These are phyloP conservation scores for Huiozyma naganishii DNA, from an alignment of 805 yeast species.

Conservation along the genomic window DNA sequence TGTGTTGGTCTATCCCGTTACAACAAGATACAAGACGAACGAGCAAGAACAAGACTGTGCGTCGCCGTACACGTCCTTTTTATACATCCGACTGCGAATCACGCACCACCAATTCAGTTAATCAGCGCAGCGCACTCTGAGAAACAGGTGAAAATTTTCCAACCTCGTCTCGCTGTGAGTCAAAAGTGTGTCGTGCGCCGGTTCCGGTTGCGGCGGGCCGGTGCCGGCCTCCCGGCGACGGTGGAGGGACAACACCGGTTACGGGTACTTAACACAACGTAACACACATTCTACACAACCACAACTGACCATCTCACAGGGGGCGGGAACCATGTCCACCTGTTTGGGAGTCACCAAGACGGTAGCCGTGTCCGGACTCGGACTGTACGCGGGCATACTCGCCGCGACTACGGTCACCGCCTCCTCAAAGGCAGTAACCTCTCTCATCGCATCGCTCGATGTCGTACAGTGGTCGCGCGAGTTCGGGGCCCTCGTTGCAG, in stretches of 20 bases:
- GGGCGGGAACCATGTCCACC: slow-evolving; percentile 32
- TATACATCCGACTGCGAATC: no score
- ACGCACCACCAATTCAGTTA: no score
- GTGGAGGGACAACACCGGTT: no score
- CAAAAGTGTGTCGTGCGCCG: no score
- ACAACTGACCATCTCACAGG: background rate
- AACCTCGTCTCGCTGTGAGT: no score
- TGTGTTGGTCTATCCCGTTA: background rate
- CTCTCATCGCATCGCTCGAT: slow-evolving; percentile 7
- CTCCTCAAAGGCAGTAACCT: slow-evolving; percentile 6
- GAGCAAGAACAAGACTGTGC: background rate
- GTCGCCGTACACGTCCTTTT: no score
- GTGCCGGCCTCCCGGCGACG: no score
- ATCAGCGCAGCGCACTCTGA: no score
- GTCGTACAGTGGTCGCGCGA: slow-evolving; percentile 12
- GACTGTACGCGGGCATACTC: slow-evolving; percentile 44
- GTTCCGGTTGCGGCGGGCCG: no score
- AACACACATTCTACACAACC: background rate
- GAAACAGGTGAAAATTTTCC: no score
- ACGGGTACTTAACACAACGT: no score
- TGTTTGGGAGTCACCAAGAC: slow-evolving; percentile 49
- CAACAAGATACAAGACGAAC: background rate
- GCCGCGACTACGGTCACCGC: slow-evolving; percentile 23
- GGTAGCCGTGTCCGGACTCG: slow-evolving; percentile 56
- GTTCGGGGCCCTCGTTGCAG: slow-evolving; percentile 8